Conservation (phyloP, 164 flowering plant genomes). For the Nymphaea thermarum region DNA sequence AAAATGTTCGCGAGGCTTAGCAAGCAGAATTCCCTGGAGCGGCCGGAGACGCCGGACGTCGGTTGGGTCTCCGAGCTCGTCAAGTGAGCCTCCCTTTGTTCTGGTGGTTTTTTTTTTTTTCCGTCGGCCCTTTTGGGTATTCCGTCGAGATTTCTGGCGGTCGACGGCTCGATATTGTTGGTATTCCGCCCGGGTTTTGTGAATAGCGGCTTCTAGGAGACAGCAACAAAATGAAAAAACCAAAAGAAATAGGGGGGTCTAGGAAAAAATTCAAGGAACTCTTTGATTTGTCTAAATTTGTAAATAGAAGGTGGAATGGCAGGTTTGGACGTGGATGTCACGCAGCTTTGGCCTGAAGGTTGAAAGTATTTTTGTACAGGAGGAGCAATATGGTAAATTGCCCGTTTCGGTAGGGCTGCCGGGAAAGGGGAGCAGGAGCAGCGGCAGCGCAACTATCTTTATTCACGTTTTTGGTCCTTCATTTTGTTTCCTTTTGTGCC, state of each 20-base stretch:
- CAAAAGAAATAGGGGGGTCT: neutral
- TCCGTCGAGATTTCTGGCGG: neutral
- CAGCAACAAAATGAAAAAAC: neutral
- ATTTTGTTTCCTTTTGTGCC: neutral
- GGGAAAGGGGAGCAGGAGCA: neutral
- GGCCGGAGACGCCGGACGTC: slow-evolving; percentile 37
- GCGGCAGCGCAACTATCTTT: neutral
- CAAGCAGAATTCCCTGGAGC: slow-evolving; percentile 48
- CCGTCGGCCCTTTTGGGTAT: neutral
- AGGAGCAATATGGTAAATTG: neutral
- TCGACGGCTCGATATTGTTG: neutral
- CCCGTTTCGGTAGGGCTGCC: neutral
- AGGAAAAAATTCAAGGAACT: neutral
- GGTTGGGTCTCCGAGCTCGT: slow-evolving; percentile 75
- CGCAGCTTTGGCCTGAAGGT: neutral
- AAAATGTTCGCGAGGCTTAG: slow-evolving; percentile 49
- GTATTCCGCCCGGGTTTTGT: neutral
- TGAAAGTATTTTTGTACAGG: neutral
- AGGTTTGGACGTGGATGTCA: neutral
- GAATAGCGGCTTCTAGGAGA: neutral
- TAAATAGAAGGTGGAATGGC: neutral
- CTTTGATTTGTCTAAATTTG: neutral
- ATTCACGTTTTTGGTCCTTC: neutral
- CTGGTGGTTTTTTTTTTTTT: neutral
- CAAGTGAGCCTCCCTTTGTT: slow-evolving; percentile 16